Conservation (phyloP, 2,329 filamentous ascomycete species). For the Aspergillus texensis region DNA sequence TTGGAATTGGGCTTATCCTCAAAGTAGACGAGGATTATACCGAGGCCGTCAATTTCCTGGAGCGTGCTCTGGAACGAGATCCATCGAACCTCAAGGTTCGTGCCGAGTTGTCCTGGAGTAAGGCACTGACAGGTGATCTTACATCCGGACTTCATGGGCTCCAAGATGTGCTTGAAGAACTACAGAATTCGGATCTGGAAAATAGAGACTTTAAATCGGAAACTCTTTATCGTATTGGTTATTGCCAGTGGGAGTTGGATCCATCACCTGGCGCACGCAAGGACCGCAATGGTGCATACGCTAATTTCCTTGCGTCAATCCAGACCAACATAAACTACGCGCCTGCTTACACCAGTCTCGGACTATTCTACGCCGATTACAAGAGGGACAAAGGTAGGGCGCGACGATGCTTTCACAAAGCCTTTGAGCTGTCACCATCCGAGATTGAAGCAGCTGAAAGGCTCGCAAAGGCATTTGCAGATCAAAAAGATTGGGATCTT, state of each 20-base stretch:
- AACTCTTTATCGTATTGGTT: conserved; percentile 82
- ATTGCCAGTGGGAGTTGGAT: conserved; percentile 84
- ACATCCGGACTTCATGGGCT: conserved; percentile 68
- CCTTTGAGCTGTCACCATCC: conserved; percentile 84
- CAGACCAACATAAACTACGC: conserved; percentile 87
- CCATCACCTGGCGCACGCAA: conserved; percentile 73
- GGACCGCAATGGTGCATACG: conserved; percentile 79
- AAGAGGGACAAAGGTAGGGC: conserved; percentile 83
- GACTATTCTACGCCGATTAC: conserved; percentile 89
- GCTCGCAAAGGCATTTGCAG: conserved; percentile 81
- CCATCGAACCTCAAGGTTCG: conserved; percentile 74
- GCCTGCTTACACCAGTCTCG: conserved; percentile 86
- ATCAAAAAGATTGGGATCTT: conserved; percentile 92
- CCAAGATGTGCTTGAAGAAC: conserved; percentile 66
- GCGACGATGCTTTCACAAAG: conserved; percentile 93
- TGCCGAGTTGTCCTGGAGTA: conserved; percentile 90
- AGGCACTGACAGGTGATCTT: conserved; percentile 78
- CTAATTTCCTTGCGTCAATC: conserved; percentile 78
- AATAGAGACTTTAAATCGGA: conserved; percentile 76
- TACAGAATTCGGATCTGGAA: conserved; percentile 64
- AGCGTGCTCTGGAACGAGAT: conserved; percentile 74
- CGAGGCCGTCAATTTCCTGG: conserved; percentile 78
- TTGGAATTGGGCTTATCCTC: conserved; percentile 87
- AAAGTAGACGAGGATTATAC: conserved; percentile 90
- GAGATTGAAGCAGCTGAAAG: conserved; percentile 87